Evolutionary conservation across 371 early-diverging fungal genomes (phyloP), one percentile per base, ranked within the genome.

Genomic region (Mortierella sp.): DNA sequence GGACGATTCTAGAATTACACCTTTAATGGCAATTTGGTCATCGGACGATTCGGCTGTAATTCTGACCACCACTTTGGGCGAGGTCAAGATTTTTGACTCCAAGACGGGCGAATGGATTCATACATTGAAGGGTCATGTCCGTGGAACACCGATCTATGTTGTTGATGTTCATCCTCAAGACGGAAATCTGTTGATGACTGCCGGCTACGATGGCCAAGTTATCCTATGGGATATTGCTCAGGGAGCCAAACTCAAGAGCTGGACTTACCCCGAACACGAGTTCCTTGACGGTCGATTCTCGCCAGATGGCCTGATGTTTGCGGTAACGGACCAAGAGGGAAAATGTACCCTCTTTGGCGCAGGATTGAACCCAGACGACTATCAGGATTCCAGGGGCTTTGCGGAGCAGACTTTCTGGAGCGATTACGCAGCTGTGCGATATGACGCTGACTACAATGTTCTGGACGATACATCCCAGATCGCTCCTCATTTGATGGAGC

Each of bases 121-220:
- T 56, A 73, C 85, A 2, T 71, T 94, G 5, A 83, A 76, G 14
- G 92, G 88, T 0, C 95, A 95, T 64, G 70, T 74, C 5, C 85
- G 83, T n/a, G 69, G 70, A 14, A 65, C 70, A 7, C 91, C 92
- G 23, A 86, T 93, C 11, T 96, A 89, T 72, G 92, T 92, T 0
- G 82, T 95, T 3, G 91, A 91, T 43, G 84, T 88, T 2, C 95
- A 96, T 67, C 97, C 97, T 0, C 60, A 69, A 0, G 92, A 93
- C 60, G 81, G 87, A 2, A 81, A 85, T 18, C 83, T 95, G 1
- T 70, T 96, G 2, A 74, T 96, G 43, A 92, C 94, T 11, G 96
- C 93, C 2, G 93, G 93, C 0, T 93, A 95, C 74, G 96, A 96
- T 64, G 97, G 96, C n/a, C 84, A 86, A 7, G 86, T 94, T 4